Conservation (phyloP, 495 filamentous ascomycete species). For the Podospora anserina region DNA sequence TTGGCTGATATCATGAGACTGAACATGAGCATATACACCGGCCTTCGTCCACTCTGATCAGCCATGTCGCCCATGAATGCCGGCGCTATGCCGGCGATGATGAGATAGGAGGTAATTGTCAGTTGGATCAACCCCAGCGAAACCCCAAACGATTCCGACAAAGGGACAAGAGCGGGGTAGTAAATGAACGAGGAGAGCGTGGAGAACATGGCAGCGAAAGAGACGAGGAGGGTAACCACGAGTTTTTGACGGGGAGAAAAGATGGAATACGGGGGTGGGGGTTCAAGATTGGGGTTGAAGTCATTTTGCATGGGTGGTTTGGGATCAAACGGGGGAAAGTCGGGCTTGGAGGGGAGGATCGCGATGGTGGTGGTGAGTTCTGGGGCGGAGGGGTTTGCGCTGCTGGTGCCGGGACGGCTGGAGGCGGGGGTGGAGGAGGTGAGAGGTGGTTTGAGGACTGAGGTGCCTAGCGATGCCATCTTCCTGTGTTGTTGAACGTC, state of each 20-base stretch:
- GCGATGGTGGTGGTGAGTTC: background rate
- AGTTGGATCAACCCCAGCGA: conserved; percentile 50
- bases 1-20: conserved; percentile 48
- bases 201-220: conserved; percentile 15
- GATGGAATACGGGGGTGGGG: conserved; percentile 8
- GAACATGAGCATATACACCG: conserved; percentile 48
- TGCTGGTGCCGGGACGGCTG: background rate
- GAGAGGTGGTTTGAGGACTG: background rate
- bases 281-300: background rate
- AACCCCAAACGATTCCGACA: conserved; percentile 46
- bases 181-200: conserved; percentile 50
- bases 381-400: background rate
- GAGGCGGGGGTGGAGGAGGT: background rate
- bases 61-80: conserved; percentile 49
- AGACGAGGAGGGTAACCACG: conserved; percentile 7
- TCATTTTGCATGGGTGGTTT: background rate
- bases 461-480: background rate
- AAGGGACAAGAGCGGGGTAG: conserved; percentile 53
- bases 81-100: conserved; percentile 50
- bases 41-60: conserved; percentile 47
- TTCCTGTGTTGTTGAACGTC: background rate
- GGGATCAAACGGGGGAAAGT: background rate
- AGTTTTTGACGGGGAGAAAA: conserved; percentile 6
- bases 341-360: background rate
- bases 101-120: conserved; percentile 48